phyloP scores from a whole-genome alignment of 169 alveolate species.

The Plasmodium reichenowi region DNA sequence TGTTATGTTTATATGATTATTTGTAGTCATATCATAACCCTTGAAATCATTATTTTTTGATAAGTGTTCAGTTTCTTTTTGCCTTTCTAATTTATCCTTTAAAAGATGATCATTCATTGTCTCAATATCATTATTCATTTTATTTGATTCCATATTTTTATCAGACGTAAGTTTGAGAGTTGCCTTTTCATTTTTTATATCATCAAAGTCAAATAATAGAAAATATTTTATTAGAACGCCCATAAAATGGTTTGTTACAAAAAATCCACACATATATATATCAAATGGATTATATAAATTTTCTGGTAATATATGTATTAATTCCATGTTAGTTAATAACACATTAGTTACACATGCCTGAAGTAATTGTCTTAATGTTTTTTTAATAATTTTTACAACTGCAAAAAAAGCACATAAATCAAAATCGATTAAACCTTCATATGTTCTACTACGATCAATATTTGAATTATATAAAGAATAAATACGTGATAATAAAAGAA shows the following conservation, averaged over 20 bases:
- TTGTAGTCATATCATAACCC: no score
- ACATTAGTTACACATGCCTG: slow-evolving; percentile 83
- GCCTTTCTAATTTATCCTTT: no score
- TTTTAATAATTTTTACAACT: slow-evolving; percentile 80
- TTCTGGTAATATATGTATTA: slow-evolving; percentile 60
- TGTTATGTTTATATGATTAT: no score
- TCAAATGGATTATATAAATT: slow-evolving; percentile 41
- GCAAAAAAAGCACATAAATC: slow-evolving; percentile 80
- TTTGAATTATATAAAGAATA: slow-evolving; percentile 76
- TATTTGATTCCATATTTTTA: not conserved
- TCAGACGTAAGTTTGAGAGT: not conserved
- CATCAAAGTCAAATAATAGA: slow-evolving; percentile 61
- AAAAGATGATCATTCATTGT: not conserved
- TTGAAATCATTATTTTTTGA: no score
- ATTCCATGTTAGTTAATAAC: slow-evolving; percentile 67
- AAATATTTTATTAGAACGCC: slow-evolving; percentile 77
- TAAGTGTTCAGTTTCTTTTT: no score
- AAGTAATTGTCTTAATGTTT: slow-evolving; percentile 79
- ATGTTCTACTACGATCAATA: slow-evolving; percentile 16
- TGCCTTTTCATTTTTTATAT: slow-evolving; percentile 18
- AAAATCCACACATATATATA: slow-evolving; percentile 49
- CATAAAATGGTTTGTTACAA: slow-evolving; percentile 71
- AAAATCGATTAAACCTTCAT: slow-evolving; percentile 79
- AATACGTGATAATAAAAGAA: slow-evolving; percentile 78
- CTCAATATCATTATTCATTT: not conserved